These are phyloP conservation scores for Ascochyta lentis DNA, from an alignment of 2,329 filamentous ascomycete species.

Conservation along the genomic window DNA sequence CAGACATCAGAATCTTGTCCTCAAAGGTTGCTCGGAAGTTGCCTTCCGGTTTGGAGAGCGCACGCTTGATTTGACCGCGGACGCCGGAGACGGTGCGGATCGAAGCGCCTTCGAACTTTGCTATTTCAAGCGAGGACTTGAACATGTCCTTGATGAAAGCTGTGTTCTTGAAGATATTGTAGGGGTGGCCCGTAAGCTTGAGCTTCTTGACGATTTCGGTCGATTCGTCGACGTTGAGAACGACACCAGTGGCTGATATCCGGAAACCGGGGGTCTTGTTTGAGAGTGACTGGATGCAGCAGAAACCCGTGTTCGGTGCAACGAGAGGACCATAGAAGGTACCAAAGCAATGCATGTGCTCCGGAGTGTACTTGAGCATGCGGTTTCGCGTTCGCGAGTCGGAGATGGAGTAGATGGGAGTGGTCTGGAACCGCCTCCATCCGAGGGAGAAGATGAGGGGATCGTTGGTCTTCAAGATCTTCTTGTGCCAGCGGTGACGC, in stretches of 20 bases:
- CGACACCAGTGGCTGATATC: conserved; percentile 91
- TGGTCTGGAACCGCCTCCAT: conserved; percentile 92
- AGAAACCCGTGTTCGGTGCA: conserved; percentile 94
- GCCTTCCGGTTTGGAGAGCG: conserved; percentile 89
- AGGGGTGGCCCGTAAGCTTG: conserved; percentile 89
- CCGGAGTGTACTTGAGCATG: conserved; percentile 98
- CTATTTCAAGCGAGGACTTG: conserved; percentile 87
- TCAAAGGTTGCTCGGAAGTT: conserved; percentile 97
- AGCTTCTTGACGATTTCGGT: conserved; percentile 99
- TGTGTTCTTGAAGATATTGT: conserved; percentile 99
- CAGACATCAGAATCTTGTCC: conserved; percentile 95
- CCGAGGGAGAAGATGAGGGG: conserved; percentile 96
- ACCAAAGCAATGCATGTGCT: conserved; percentile 98
- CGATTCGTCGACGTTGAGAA: conserved; percentile 91
- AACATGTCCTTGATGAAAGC: conserved; percentile 99
- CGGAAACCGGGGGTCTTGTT: conserved; percentile 87
- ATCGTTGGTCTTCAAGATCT: conserved; percentile 97
- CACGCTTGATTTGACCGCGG: conserved; percentile 95
- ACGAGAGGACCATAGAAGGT: conserved; percentile 96
- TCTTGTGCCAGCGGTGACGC: conserved; percentile 98
- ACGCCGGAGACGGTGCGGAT: conserved; percentile 97
- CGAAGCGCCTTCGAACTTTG: conserved; percentile 95
- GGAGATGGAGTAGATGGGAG: conserved; percentile 93
- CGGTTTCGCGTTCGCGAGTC: conserved; percentile 92
- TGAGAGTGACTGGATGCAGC: conserved; percentile 88